Conservation (phyloP, 305 asterid genomes). For the Fraxinus greggii region DNA sequence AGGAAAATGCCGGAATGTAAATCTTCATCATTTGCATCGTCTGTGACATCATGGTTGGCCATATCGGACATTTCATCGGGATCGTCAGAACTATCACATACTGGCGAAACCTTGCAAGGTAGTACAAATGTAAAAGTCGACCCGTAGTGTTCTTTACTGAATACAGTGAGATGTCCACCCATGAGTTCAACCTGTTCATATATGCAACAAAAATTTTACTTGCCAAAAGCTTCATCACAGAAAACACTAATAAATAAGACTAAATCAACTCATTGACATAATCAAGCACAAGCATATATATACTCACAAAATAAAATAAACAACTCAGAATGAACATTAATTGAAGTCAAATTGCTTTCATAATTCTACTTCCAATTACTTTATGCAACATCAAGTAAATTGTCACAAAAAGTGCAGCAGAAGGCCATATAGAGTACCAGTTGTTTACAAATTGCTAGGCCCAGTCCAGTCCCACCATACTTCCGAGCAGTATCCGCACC, state of each 20-base stretch:
- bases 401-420: background rate
- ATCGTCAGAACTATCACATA: conserved; percentile 64
- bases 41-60: conserved; percentile 41
- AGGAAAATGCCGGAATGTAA: conserved; percentile 53
- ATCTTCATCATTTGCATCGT: conserved; percentile 62
- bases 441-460: conserved; percentile 89
- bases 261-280: background rate
- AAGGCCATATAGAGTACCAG: conserved; percentile 45
- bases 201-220: background rate
- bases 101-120: conserved; percentile 66
- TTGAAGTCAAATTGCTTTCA: background rate
- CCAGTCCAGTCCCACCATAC: conserved; percentile 96
- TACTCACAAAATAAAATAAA: background rate
- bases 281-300: background rate
- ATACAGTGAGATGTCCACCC: conserved; percentile 84
- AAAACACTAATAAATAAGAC: background rate
- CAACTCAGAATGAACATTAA: background rate
- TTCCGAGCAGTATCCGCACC: conserved; percentile 89
- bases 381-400: background rate
- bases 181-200: conserved; percentile 81
- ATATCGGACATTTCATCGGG: conserved; percentile 66
- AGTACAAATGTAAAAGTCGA: conserved; percentile 78
- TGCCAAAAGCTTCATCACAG: background rate
- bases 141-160: conserved; percentile 69
- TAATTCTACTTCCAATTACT: background rate